Base-by-base conservation (phyloP, 1,284 basidiomycete genomes). In the Cystobasidium slooffiae region DNA sequence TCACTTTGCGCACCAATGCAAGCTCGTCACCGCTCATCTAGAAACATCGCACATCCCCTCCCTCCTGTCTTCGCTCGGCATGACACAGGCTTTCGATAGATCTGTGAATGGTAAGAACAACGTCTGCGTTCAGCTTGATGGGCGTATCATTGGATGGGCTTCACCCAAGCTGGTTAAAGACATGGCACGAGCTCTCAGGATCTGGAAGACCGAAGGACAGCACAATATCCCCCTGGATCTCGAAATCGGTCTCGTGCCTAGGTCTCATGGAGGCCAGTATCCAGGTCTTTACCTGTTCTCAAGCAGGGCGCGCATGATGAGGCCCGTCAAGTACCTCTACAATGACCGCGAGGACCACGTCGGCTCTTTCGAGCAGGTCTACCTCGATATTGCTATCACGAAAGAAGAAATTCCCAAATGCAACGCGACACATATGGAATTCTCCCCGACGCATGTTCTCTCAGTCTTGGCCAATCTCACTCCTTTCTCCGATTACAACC, bases 331-430 rank as follows among this genome's bases (percentile, higher is more conserved):
- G 80, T 95, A 92, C 83, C 84, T 99, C 56, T 85, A 86, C 75
- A 99, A 98, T 82, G 90, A 90, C 68, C 87, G 88, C 78, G 87
- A 91, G 78, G 97, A 99, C 82, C 92, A 92, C 82, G 87, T 99
- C 65, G 97, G 97, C 2, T 88, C 96, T 1, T 99, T 99, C 79
- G 97, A 99, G 84, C 97, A 99, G 84, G 97, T 99, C 10, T 99
- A 99, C 83, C 95, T 99, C 91, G 93, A 99, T 82, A 92, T 99
- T 80, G 96, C 97, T 0, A 91, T 94, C 81, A 92, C 89, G 69
- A 90, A 89, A 5, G 90, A 91, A 78, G 97, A 98, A 82, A 90
- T 98, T 66, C 92, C 97, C 78, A 83, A 86, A 61, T 89, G 87
- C 18, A 86, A 93, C 5, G 91, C 93, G 7, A 90, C 91, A 12